Evolutionary conservation across 2,329 filamentous ascomycete species (phyloP).

Genomic region (Metarhizium guizhouense): DNA sequence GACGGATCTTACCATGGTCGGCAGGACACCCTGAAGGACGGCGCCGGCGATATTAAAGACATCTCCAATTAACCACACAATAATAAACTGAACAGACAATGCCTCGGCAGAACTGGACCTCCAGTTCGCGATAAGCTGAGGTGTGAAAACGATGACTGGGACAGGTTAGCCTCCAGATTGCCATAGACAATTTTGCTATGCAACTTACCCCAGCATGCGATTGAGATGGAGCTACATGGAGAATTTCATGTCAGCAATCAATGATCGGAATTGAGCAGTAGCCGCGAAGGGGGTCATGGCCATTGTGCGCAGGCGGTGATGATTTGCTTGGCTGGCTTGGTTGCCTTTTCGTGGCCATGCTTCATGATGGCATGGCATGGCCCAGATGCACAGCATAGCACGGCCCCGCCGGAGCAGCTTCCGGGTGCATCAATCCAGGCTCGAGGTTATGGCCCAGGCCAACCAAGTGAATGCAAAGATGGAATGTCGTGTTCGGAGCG

Average conservation of each 20-base stretch:
- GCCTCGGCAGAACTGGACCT: constrained; percentile 76
- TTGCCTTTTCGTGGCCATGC: not conserved
- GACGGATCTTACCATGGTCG: constrained; percentile 62
- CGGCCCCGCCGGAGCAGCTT: not conserved
- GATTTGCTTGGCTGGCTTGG: not conserved
- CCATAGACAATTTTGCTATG: not conserved
- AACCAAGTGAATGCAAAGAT: not conserved
- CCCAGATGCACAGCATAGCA: not conserved
- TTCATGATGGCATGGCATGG: not conserved
- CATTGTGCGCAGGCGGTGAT: not conserved
- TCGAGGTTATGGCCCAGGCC: not conserved
- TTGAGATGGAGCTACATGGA: constrained; percentile 69
- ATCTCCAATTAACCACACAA: constrained; percentile 89
- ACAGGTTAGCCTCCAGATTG: not conserved
- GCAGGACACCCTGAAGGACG: constrained; percentile 80
- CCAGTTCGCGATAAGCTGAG: constrained; percentile 95
- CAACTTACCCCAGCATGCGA: constrained; percentile 69
- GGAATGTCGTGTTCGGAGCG: not conserved
- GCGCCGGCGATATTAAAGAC: constrained; percentile 96
- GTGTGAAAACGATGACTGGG: constrained; percentile 83
- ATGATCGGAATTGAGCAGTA: constrained; percentile 5
- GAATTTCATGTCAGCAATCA: not conserved
- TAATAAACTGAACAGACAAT: constrained; percentile 82
- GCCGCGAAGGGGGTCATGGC: too few species aligned
- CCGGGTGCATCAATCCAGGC: not conserved